Conservation (phyloP, 129 eudicot species). For the Tanacetum coccineum region DNA sequence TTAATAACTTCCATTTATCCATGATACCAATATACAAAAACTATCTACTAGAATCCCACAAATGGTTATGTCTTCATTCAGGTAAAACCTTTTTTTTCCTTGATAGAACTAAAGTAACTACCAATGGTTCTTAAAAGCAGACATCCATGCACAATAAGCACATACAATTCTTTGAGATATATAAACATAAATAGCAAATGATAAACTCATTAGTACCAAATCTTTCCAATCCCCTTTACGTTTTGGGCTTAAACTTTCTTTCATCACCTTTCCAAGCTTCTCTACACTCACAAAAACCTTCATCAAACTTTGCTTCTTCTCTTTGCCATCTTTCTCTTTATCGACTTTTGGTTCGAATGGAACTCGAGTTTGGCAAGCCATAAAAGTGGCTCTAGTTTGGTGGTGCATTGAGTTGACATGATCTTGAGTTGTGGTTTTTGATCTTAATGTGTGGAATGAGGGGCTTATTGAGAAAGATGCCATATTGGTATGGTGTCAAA, state of each 20-base stretch:
- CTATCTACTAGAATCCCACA: background rate
- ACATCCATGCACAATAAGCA: conserved; percentile 89
- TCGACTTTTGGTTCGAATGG: conserved; percentile 23
- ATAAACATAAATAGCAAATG: conserved; percentile 93
- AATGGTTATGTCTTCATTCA: background rate
- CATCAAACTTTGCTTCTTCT: conserved; percentile 27
- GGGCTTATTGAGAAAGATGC: conserved; percentile 46
- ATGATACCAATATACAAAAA: background rate
- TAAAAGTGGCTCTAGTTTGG: conserved; percentile 17
- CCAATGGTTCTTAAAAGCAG: conserved; percentile 49
- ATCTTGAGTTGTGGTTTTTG: conserved; percentile 24
- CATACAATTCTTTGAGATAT: conserved; percentile 95
- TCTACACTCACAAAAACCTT: conserved; percentile 29
- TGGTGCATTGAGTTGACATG: conserved; percentile 27
- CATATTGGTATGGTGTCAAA: conserved; percentile 35
- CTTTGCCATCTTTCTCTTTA: conserved; percentile 25
- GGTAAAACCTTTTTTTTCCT: background rate
- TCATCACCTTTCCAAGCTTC: conserved; percentile 46
- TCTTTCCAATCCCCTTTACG: conserved; percentile 96
- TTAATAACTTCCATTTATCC: conserved; percentile 1
- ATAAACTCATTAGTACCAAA: conserved; percentile 81
- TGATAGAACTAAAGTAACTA: conserved; percentile 10
- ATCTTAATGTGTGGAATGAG: conserved; percentile 26
- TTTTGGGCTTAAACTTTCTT: conserved; percentile 75
- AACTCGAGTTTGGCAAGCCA: conserved; percentile 34